These are phyloP conservation scores for Arbutus unedo DNA, from an alignment of 148 eudicot species.

Conservation along the genomic window DNA sequence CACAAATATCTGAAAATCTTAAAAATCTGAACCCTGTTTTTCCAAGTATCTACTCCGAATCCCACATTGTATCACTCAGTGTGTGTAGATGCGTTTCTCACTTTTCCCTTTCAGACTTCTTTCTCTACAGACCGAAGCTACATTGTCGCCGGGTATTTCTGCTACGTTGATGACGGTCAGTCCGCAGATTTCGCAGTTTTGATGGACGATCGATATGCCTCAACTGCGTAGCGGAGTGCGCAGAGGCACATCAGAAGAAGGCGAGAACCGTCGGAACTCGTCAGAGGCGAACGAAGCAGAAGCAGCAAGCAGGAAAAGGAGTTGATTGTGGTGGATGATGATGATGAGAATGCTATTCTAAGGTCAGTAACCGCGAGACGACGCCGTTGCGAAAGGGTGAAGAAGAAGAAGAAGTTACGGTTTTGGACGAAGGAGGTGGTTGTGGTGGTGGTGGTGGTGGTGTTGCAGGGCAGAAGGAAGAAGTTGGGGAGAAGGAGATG, in stretches of 20 bases:
- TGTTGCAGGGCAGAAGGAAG: conserved; percentile 13
- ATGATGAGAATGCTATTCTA: conserved; percentile 30
- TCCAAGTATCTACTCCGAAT: background rate
- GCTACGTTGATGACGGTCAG: conserved; percentile 14
- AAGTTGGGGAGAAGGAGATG: conserved; percentile 43
- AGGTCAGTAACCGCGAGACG: conserved; percentile 20
- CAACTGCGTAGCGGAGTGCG: conserved; percentile 69
- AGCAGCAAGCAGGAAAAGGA: conserved; percentile 30
- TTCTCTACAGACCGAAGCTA: background rate
- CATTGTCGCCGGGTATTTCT: background rate
- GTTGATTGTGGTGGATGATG: conserved; percentile 22
- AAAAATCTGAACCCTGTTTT: conserved; percentile 16
- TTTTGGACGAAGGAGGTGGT: conserved; percentile 18
- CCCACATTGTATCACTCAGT: background rate
- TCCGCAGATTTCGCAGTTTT: conserved; percentile 10
- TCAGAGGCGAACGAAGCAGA: conserved; percentile 15
- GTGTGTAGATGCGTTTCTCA: background rate
- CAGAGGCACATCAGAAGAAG: conserved; percentile 43
- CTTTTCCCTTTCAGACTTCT: background rate
- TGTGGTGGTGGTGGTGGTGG: too few relatives aligned
- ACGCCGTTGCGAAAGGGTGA: conserved; percentile 3
- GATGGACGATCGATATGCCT: conserved; percentile 54
- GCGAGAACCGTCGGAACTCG: background rate
- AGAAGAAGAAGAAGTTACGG: conserved; percentile 20
- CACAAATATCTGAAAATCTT: conserved; percentile 27